A percentile compares a stretch with the other conserved stretches of the same genome.
These are phyloP conservation scores for Claviceps monticola DNA, from an alignment of 2,329 filamentous ascomycete genomes.

Conservation along the genomic window DNA sequence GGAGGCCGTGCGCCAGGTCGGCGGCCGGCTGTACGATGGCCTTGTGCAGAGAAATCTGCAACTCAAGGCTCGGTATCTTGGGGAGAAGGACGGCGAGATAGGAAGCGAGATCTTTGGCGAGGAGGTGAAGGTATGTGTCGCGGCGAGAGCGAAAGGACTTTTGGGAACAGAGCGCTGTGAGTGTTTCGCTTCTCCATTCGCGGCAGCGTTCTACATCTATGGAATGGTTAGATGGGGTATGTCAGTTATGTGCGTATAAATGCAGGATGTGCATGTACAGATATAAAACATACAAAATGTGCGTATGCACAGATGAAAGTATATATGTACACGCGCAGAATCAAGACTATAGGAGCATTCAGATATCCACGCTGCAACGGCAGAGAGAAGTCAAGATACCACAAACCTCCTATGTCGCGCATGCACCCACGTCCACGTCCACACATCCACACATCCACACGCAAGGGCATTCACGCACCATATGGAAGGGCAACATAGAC, in stretches of 20 bases:
- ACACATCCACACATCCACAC: not conserved
- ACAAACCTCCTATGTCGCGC: too few relatives aligned
- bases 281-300: too few relatives aligned
- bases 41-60: slow-evolving; percentile 19
- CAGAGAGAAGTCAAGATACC: too few relatives aligned
- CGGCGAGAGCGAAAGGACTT: slow-evolving; percentile 17
- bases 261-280: too few relatives aligned
- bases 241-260: not conserved
- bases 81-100: slow-evolving; percentile 19
- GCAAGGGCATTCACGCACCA: not conserved
- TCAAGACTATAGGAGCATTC: not conserved
- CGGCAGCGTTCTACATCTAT: slow-evolving; percentile 21
- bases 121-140: slow-evolving; percentile 14
- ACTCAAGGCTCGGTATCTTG: slow-evolving; percentile 13
- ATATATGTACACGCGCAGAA: not conserved
- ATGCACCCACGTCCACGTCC: too few relatives aligned
- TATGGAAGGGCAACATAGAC: too few relatives aligned
- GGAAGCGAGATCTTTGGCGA: slow-evolving; percentile 21
- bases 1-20: slow-evolving; percentile 23
- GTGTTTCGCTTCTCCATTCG: slow-evolving; percentile 24
- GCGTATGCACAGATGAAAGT: not conserved
- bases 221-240: not conserved
- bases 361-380: too few relatives aligned
- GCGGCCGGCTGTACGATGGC: slow-evolving; percentile 22
- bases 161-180: slow-evolving; percentile 20